Percentiles rank a stretch among this genome's conserved stretches.
phyloP scores from a whole-genome alignment of 257 asterid genomes.

The Rauvolfia tetraphylla region DNA sequence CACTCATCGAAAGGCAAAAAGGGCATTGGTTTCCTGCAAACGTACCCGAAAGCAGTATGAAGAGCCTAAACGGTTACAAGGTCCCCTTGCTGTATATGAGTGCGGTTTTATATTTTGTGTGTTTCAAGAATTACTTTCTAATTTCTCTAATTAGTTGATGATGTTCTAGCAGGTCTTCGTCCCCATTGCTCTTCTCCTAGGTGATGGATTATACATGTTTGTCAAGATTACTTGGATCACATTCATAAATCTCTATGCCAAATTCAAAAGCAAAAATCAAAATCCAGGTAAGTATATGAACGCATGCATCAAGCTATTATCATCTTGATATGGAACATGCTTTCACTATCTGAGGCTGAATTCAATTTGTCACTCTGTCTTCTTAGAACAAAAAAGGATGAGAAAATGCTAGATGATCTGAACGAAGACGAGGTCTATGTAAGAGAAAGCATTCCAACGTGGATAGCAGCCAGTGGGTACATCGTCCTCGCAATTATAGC shows the following conservation, averaged over 20 bases:
- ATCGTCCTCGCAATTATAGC: constrained; percentile 37
- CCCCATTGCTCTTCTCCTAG: constrained; percentile 75
- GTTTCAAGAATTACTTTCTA: too few species aligned
- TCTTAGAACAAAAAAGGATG: constrained; percentile 16
- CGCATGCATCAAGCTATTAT: background rate
- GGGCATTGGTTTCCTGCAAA: constrained; percentile 79
- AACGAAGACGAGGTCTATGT: constrained; percentile 40
- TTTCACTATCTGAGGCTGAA: background rate
- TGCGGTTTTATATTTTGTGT: too few species aligned
- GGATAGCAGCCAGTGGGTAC: constrained; percentile 56
- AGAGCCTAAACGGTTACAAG: constrained; percentile 83
- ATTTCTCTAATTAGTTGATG: too few species aligned
- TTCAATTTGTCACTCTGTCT: too few species aligned
- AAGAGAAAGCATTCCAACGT: constrained; percentile 54
- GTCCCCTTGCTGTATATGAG: too few species aligned
- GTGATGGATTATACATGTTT: constrained; percentile 85
- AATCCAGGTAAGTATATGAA: constrained; percentile 33
- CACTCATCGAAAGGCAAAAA: constrained; percentile 49
- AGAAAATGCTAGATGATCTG: constrained; percentile 13
- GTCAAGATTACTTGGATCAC: constrained; percentile 52
- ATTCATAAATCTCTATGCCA: constrained; percentile 30
- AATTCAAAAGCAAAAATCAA: constrained; percentile 33
- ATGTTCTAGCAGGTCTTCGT: constrained; percentile 56
- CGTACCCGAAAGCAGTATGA: constrained; percentile 70
- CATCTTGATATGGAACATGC: background rate